Evolutionary conservation across 805 yeast species (phyloP).

Genomic region (Osmozyma mogii): DNA sequence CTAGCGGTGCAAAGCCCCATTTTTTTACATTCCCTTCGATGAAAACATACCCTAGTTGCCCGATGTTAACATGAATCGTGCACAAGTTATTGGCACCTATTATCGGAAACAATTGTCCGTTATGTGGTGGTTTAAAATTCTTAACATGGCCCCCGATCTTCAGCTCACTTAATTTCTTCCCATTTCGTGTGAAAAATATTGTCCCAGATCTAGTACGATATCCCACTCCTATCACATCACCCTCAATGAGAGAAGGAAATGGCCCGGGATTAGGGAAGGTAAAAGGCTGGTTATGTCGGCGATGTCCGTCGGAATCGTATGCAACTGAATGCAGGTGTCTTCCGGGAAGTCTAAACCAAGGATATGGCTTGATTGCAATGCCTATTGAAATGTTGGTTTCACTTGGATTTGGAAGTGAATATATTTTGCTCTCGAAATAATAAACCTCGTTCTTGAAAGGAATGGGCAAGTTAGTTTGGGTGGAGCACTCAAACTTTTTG

Average conservation of each 20-base stretch:
- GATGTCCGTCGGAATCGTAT: conserved; percentile 80
- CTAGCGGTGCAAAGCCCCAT: conserved; percentile 92
- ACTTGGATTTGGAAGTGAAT: conserved; percentile 53
- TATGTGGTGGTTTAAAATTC: conserved; percentile 48
- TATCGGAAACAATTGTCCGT: conserved; percentile 67
- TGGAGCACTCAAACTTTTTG: conserved; percentile 54
- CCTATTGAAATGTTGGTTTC: conserved; percentile 65
- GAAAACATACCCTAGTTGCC: conserved; percentile 82
- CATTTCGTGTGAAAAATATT: conserved; percentile 89
- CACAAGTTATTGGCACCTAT: conserved; percentile 81
- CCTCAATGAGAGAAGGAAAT: conserved; percentile 59
- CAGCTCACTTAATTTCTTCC: conserved; percentile 78
- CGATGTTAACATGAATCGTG: conserved; percentile 79
- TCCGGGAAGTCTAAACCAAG: conserved; percentile 90
- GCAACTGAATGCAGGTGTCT: conserved; percentile 76
- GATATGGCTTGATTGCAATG: conserved; percentile 80
- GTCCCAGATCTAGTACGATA: conserved; percentile 77
- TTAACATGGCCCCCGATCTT: conserved; percentile 72
- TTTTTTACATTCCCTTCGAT: conserved; percentile 90
- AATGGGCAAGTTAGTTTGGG: conserved; percentile 77
- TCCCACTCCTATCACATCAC: conserved; percentile 93
- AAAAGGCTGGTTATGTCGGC: conserved; percentile 77
- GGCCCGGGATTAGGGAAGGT: conserved; percentile 35
- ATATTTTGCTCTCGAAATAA: conserved; percentile 83
- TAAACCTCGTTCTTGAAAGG: conserved; percentile 79